These are phyloP conservation scores for Spergularia azorica DNA, from an alignment of 179 eudicot genomes.

Conservation along the genomic window DNA sequence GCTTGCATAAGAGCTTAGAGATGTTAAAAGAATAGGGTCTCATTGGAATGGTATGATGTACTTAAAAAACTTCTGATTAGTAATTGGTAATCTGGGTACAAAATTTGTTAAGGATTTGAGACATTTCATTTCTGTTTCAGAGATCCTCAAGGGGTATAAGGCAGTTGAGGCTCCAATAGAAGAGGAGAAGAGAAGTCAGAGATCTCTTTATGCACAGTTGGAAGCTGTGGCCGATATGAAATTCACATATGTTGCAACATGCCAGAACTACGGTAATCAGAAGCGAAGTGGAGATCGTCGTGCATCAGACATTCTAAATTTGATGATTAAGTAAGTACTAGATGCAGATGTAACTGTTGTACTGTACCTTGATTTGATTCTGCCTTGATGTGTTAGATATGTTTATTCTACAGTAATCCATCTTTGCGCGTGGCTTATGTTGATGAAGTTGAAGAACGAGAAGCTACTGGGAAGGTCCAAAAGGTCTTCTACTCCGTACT, in stretches of 20 bases:
- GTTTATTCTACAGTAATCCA: constrained; percentile 65
- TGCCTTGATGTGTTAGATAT: background rate
- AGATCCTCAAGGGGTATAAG: constrained; percentile 81
- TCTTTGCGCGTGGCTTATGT: constrained; percentile 95
- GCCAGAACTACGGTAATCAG: constrained; percentile 94
- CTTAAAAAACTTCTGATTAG: background rate
- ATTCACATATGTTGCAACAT: constrained; percentile 92
- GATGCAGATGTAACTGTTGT: background rate
- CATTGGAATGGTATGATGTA: background rate
- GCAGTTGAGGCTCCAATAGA: constrained; percentile 53
- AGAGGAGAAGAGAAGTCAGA: constrained; percentile 76
- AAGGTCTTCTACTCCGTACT: constrained; percentile 91
- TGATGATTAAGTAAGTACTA: constrained; percentile 88
- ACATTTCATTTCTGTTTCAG: constrained; percentile 43
- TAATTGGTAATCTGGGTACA: constrained; percentile 2
- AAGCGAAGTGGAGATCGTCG: constrained; percentile 92
- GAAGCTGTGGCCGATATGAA: constrained; percentile 96
- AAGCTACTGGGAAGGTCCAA: constrained; percentile 55
- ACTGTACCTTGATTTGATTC: background rate
- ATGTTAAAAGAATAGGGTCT: background rate
- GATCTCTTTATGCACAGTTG: constrained; percentile 76
- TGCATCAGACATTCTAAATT: constrained; percentile 93
- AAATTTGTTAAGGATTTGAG: constrained; percentile 12
- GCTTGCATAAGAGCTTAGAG: background rate
- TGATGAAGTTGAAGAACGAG: constrained; percentile 95